These are phyloP conservation scores for Trametes cingulata DNA, from an alignment of 768 basidiomycete genomes.

Conservation along the genomic window DNA sequence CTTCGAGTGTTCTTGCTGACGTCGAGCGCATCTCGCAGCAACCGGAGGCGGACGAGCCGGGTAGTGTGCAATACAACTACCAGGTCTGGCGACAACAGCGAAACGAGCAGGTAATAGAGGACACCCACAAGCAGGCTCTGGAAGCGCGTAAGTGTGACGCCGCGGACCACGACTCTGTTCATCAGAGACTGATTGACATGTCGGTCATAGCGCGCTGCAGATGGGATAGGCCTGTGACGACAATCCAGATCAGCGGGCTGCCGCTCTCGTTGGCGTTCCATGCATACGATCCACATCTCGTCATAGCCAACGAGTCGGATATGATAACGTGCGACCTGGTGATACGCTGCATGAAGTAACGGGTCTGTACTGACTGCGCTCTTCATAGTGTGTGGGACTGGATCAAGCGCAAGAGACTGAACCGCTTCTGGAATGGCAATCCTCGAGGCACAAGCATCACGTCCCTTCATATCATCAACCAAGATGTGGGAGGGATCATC, in stretches of 20 bases:
- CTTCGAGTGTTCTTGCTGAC: constrained; percentile 5
- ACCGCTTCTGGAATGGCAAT: constrained; percentile 89
- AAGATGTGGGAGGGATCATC: constrained; percentile 90
- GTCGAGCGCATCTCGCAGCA: constrained; percentile 50
- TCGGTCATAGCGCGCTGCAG: constrained; percentile 50
- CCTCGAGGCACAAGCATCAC: constrained; percentile 81
- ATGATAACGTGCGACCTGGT: constrained; percentile 67
- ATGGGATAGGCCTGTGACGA: constrained; percentile 77
- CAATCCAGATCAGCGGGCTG: constrained; percentile 56
- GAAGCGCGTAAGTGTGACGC: constrained; percentile 62
- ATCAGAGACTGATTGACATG: constrained; percentile 3
- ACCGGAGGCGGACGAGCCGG: constrained; percentile 94
- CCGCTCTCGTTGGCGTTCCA: constrained; percentile 87
- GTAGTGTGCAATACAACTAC: constrained; percentile 90
- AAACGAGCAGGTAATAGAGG: constrained; percentile 76
- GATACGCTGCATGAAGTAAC: background rate
- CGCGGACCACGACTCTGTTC: background rate
- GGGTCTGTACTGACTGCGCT: constrained; percentile 11
- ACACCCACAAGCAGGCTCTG: constrained; percentile 70
- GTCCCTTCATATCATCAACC: constrained; percentile 89
- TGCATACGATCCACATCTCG: constrained; percentile 86
- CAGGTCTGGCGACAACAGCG: constrained; percentile 93
- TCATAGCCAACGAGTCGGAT: constrained; percentile 83
- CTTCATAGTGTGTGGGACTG: constrained; percentile 87
- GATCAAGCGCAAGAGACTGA: constrained; percentile 75